These are phyloP conservation scores for Pyricularia pennisetigena DNA, from an alignment of 2,329 filamentous ascomycete genomes.

Conservation along the genomic window DNA sequence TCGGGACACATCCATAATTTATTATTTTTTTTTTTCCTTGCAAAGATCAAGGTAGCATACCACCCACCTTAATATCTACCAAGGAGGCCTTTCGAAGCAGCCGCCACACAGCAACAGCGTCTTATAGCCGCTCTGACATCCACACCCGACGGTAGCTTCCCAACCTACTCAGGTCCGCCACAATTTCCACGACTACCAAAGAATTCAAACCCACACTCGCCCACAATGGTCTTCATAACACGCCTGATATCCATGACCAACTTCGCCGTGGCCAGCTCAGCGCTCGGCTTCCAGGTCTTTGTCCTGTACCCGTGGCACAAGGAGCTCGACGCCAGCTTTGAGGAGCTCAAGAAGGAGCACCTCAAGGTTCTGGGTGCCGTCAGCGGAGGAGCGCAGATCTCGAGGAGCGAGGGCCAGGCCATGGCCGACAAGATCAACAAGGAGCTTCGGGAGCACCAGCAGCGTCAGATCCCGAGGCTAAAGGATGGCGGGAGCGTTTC, in stretches of 20 bases:
- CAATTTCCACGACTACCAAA: neutral
- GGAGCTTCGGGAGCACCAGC: neutral
- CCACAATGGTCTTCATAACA: constrained; percentile 19
- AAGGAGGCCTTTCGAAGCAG: neutral
- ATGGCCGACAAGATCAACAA: neutral
- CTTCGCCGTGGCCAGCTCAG: constrained; percentile 55
- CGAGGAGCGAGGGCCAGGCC: constrained; percentile 1
- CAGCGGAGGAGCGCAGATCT: neutral
- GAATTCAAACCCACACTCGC: neutral
- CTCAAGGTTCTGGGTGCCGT: constrained; percentile 24
- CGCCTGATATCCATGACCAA: constrained; percentile 49
- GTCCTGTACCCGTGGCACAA: constrained; percentile 65
- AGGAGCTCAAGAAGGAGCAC: constrained; percentile 49
- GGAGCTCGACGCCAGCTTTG: constrained; percentile 52
- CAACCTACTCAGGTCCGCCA: neutral
- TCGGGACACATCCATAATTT: neutral
- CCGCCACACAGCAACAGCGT: neutral
- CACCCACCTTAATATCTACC: neutral
- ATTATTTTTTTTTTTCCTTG: neutral
- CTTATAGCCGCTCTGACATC: neutral
- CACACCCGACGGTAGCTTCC: neutral
- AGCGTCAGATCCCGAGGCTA: neutral
- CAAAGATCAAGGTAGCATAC: neutral
- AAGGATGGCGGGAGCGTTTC: neutral
- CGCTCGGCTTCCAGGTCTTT: constrained; percentile 57